Percentiles rank a stretch among this genome's conserved stretches.
These are phyloP conservation scores for Fusarium phyllophilum DNA, from an alignment of 2,329 filamentous ascomycete species.

Conservation along the genomic window DNA sequence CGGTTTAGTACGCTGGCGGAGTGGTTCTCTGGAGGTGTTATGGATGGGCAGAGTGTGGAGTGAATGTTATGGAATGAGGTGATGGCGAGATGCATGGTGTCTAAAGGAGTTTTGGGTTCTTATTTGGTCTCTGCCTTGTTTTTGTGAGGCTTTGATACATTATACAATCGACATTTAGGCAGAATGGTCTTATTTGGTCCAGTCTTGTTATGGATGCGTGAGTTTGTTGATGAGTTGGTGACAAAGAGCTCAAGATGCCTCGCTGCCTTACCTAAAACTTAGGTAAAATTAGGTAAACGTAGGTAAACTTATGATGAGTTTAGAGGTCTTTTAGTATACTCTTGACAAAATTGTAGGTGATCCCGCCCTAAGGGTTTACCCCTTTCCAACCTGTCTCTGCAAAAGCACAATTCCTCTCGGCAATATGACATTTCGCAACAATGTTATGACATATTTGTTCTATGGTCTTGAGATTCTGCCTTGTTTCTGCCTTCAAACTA, in stretches of 20 bases:
- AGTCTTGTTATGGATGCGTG: not conserved
- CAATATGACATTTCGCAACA: rapidly evolving
- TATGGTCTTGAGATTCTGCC: rapidly evolving
- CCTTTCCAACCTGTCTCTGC: not conserved
- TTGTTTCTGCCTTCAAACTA: not conserved
- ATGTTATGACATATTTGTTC: rapidly evolving
- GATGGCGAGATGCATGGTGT: constrained; percentile 18
- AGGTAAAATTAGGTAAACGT: no score
- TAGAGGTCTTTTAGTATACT: rapidly evolving
- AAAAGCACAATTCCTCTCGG: not conserved
- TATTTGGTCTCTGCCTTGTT: constrained; percentile 2
- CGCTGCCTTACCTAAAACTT: not conserved
- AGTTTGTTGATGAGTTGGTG: not conserved
- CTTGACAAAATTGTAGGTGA: not conserved
- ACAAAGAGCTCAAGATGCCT: not conserved
- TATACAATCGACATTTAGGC: constrained; percentile 1
- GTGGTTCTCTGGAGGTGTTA: constrained; percentile 94
- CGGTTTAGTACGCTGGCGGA: constrained; percentile 91
- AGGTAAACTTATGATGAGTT: not conserved
- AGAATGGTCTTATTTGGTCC: constrained; percentile 1
- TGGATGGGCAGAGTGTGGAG: constrained; percentile 63
- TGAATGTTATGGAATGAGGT: constrained; percentile 4
- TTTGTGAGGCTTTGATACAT: not conserved
- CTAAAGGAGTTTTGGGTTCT: constrained; percentile 34
- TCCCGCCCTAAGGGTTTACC: rapidly evolving